Evolutionary conservation across 2,329 filamentous ascomycete genomes (phyloP).

Genomic region (Ceratocystiopsis brevicomis): DNA sequence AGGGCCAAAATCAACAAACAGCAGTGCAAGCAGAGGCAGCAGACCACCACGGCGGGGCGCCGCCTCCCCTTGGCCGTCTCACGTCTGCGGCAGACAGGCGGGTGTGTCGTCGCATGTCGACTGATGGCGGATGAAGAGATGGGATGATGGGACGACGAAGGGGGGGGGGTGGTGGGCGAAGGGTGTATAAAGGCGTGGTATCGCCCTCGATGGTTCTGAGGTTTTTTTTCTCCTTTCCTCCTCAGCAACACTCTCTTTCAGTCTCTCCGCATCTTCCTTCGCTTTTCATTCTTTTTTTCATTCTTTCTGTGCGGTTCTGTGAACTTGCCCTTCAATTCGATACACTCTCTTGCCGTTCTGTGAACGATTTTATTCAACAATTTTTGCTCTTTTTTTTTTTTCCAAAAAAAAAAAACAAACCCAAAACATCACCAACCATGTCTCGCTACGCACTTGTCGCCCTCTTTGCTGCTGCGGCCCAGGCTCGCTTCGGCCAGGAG

Average conservation of each 20-base stretch:
- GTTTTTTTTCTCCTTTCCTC: neutral
- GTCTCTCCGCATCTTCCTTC: neutral
- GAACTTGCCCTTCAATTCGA: conserved; percentile 4
- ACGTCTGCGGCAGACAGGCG: too few relatives aligned
- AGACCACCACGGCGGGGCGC: too few relatives aligned
- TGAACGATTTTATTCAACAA: conserved; percentile 1
- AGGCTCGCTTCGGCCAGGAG: conserved; percentile 44
- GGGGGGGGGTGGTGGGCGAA: too few relatives aligned
- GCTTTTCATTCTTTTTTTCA: neutral
- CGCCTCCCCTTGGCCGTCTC: too few relatives aligned
- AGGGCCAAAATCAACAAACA: too few relatives aligned
- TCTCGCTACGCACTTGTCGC: conserved; percentile 16
- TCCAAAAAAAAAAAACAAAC: neutral
- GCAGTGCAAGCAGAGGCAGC: too few relatives aligned
- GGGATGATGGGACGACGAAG: too few relatives aligned
- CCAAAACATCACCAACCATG: conserved; percentile 3
- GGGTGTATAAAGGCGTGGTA: too few relatives aligned
- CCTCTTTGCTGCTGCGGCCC: conserved; percentile 9
- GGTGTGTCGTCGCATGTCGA: too few relatives aligned
- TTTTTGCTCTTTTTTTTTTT: neutral
- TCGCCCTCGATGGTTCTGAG: too few relatives aligned
- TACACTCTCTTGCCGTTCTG: conserved; percentile 2
- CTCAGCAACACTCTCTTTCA: neutral
- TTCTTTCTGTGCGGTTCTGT: conserved; percentile 8
- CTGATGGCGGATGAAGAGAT: too few relatives aligned